Evolutionary conservation across 345 rosid genomes (phyloP).

Genomic region (Pistacia vera): DNA sequence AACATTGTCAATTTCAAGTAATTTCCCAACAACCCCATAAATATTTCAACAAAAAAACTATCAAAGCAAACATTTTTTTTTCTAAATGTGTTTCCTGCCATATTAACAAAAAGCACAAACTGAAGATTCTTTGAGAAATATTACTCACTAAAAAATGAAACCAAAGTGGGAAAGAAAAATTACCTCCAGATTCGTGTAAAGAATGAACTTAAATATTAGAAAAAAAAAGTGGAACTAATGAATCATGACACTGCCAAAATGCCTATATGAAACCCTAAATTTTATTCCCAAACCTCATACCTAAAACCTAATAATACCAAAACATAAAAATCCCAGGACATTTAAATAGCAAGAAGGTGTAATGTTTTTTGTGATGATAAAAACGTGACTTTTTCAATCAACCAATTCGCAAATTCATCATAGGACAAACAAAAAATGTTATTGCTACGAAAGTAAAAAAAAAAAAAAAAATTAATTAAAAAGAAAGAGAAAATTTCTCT

Average conservation of each 20-base stretch:
- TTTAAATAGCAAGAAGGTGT: not conserved
- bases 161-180: no score
- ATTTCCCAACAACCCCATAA: not conserved
- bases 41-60: not conserved
- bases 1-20: not conserved
- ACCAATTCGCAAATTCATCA: not conserved
- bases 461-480: no score
- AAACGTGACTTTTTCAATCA: not conserved
- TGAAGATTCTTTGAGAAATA: not conserved
- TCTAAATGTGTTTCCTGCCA: not conserved
- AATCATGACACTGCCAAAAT: not conserved
- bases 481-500: not conserved
- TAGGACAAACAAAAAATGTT: not conserved
- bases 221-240: not conserved
- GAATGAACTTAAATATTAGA: no score
- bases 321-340: not conserved
- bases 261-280: not conserved
- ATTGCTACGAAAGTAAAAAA: not conserved
- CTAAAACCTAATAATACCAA: not conserved
- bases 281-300: not conserved
- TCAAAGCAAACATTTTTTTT: not conserved
- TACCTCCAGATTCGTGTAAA: no score
- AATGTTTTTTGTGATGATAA: not conserved
- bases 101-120: not conserved
- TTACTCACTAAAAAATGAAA: not conserved